Base-by-base conservation (phyloP, 192 early-diverging fungal species). In the Coemansia sp. region DNA sequence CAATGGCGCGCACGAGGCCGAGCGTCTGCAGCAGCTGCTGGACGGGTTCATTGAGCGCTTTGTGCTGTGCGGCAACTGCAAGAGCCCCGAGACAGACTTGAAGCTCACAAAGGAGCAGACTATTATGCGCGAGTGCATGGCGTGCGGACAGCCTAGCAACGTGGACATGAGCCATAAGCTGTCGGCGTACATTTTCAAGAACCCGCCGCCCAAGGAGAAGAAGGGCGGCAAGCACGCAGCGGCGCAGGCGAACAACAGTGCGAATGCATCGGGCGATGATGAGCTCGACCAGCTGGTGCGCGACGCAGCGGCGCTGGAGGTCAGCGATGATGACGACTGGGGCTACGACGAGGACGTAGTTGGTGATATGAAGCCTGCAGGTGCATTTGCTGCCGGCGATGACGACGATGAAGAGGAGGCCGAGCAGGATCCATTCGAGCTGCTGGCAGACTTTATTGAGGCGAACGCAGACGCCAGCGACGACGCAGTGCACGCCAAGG, bases 31-130 rank as follows among this genome's bases (percentile, higher is more conserved):
- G 78, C 74, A 81, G 37, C 82, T 90, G 40, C 82, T 98, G 60
- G 91, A 94, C 71, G 86, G 83, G 4, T 98, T 98, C 62, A 98
- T 98, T 56, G 88, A 92, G 61, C 91, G 91, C 69, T 98, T 91
- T 78, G 97, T 98, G 22, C 81, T 98, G 53, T 98, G 97, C 82
- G 82, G 82, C 14, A 86, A 86, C 53, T 98, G 97, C 86, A 86
- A 85, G 65, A 97, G 95, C 71, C 97, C 97, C n/a, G 97, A 98
- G 78, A 98, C 97, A 9, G 94, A 96, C 10, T 17, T 51, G 49
- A 20, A 19, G 40, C 12, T 51, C 51, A 86, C 79, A 25, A 84
- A 83, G 68, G 82, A 79, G 60, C 80, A 85, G 55, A 72, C 65
- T 20, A 90, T 91, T 59, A 66, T 81, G 40, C 82, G 85, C 67